Evolutionary conservation across 2,329 filamentous ascomycete genomes (phyloP).

Genomic region (Aspergillus awamori): DNA sequence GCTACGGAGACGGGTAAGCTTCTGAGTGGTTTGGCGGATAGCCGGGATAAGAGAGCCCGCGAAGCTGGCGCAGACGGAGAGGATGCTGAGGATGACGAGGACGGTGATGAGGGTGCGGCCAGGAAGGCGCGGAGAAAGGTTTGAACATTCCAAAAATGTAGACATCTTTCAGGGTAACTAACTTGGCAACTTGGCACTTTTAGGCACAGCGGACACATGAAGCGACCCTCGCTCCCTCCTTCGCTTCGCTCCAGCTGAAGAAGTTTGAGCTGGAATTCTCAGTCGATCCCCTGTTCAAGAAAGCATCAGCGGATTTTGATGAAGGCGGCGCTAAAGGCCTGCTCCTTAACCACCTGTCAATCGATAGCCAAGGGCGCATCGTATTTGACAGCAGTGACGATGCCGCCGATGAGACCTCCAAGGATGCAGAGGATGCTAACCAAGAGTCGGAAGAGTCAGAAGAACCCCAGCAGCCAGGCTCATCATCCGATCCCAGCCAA

Average conservation of each 20-base stretch:
- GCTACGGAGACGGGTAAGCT: slow-evolving; percentile 96
- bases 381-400: slow-evolving; percentile 99
- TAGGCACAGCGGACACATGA: slow-evolving; percentile 78
- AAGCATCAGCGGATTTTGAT: slow-evolving; percentile 96
- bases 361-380: slow-evolving; percentile 87
- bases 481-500: slow-evolving; percentile 32
- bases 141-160: background rate
- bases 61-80: slow-evolving; percentile 63
- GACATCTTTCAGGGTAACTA: slow-evolving; percentile 19
- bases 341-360: slow-evolving; percentile 92
- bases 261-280: slow-evolving; percentile 97
- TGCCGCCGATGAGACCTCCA: slow-evolving; percentile 56
- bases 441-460: slow-evolving; percentile 43
- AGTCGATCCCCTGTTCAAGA: slow-evolving; percentile 98
- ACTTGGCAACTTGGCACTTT: slow-evolving; percentile 30
- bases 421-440: slow-evolving; percentile 34
- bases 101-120: slow-evolving; percentile 53
- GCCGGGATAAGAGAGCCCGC: slow-evolving; percentile 68
- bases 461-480: slow-evolving; percentile 46
- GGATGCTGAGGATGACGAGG: slow-evolving; percentile 63
- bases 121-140: slow-evolving; percentile 73
- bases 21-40: slow-evolving; percentile 85
- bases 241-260: slow-evolving; percentile 86
- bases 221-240: slow-evolving; percentile 87
- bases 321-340: slow-evolving; percentile 96